Conservation (phyloP, 176 grass and related monocot species). For the Eleusine coracana region DNA sequence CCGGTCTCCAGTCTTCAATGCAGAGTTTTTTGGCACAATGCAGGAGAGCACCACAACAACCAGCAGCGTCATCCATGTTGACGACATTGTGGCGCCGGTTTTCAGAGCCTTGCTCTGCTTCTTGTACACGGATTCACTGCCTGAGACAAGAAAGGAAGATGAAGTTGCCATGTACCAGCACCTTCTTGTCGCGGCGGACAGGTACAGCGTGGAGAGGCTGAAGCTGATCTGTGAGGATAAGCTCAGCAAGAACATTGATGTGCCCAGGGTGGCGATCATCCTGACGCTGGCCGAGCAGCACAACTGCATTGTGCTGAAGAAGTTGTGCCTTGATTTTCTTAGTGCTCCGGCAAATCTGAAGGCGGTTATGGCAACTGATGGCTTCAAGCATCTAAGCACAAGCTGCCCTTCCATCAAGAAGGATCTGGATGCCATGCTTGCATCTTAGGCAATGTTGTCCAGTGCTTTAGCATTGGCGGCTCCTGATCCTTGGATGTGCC, state of each 20-base stretch:
- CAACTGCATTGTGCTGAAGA: slow-evolving; percentile 42
- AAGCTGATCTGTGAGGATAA: slow-evolving; percentile 49
- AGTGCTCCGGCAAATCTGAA: slow-evolving; percentile 28
- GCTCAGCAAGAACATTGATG: slow-evolving; percentile 40
- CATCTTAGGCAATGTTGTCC: background rate
- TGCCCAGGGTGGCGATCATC: slow-evolving; percentile 19
- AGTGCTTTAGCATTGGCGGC: background rate
- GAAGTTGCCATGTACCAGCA: slow-evolving; percentile 41
- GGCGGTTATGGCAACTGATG: background rate
- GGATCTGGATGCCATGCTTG: slow-evolving; percentile 20
- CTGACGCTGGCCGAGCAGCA: slow-evolving; percentile 49
- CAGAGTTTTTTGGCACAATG: slow-evolving; percentile 50
- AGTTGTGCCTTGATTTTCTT: slow-evolving; percentile 40
- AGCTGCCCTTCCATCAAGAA: slow-evolving; percentile 28
- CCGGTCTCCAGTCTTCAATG: slow-evolving; percentile 46
- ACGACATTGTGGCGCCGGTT: slow-evolving; percentile 44
- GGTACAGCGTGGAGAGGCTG: slow-evolving; percentile 36
- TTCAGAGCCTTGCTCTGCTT: slow-evolving; percentile 21
- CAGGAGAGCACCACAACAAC: slow-evolving; percentile 34
- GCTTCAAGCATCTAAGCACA: slow-evolving; percentile 10
- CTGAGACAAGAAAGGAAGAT: background rate
- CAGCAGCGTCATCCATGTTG: slow-evolving; percentile 15
- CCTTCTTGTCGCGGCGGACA: slow-evolving; percentile 24
- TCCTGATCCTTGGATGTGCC: background rate
- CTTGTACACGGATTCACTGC: slow-evolving; percentile 10